Evolutionary conservation across 805 yeast genomes (phyloP).

Genomic region (Diddensiella transvaalensis): DNA sequence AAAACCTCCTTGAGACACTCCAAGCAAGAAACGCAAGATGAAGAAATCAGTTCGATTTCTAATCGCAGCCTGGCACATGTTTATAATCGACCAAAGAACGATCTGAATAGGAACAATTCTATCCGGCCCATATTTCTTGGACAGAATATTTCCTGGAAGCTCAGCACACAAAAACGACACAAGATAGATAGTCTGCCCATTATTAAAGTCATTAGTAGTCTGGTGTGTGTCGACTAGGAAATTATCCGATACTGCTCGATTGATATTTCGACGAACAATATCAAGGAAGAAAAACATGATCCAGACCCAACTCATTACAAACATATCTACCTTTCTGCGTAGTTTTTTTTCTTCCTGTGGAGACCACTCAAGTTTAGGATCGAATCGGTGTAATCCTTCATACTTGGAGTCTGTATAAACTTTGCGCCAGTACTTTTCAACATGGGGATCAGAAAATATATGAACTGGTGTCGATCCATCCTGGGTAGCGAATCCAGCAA

Average conservation of each 20-base stretch:
- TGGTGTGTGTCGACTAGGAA: constrained; percentile 49
- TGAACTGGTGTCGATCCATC: constrained; percentile 15
- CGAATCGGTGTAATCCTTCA: constrained; percentile 38
- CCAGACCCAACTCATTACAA: constrained; percentile 54
- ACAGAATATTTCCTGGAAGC: constrained; percentile 63
- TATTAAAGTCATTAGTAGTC: constrained; percentile 55
- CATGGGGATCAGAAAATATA: constrained; percentile 44
- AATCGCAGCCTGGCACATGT: constrained; percentile 49
- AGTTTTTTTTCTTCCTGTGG: constrained; percentile 48
- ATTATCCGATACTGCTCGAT: constrained; percentile 57
- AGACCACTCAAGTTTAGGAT: constrained; percentile 57
- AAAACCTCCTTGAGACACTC: constrained; percentile 67
- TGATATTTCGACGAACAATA: constrained; percentile 54
- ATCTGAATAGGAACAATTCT: constrained; percentile 61
- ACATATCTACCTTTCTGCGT: constrained; percentile 51
- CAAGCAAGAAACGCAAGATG: constrained; percentile 44
- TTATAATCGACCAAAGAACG: constrained; percentile 55
- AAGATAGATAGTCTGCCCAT: constrained; percentile 55
- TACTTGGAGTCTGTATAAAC: constrained; percentile 43
- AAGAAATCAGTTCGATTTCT: constrained; percentile 41
- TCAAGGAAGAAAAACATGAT: constrained; percentile 58
- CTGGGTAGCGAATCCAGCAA: not conserved
- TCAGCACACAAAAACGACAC: constrained; percentile 57
- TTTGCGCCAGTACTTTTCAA: constrained; percentile 43
- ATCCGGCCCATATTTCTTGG: constrained; percentile 63